Conservation (phyloP, 768 basidiomycete genomes). For the Collybia mongolica region DNA sequence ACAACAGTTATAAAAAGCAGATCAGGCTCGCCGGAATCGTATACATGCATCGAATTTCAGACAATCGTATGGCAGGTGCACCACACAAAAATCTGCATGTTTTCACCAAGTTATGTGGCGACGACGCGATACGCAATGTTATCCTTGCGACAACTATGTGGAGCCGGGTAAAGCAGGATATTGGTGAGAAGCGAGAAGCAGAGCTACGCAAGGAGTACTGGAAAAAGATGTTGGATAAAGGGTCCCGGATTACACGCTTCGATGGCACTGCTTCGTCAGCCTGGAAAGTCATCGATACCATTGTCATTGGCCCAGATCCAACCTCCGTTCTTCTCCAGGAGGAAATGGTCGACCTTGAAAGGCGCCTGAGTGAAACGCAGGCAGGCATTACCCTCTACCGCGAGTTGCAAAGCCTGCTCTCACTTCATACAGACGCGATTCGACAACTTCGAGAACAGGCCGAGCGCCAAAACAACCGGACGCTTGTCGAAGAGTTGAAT, state of each 20-base stretch:
- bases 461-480: neutral
- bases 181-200: conserved; percentile 6
- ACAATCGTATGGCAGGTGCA: conserved; percentile 35
- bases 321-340: conserved; percentile 11
- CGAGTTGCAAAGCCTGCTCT: neutral
- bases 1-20: neutral
- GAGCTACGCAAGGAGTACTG: conserved; percentile 3
- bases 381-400: conserved; percentile 10
- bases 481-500: neutral
- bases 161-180: conserved; percentile 23
- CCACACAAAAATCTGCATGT: conserved; percentile 40
- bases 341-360: conserved; percentile 15
- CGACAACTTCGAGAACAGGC: neutral
- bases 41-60: conserved; percentile 20
- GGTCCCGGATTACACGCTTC: conserved; percentile 1
- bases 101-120: conserved; percentile 44
- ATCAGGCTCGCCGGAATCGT: conserved; percentile 18
- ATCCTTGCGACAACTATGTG: conserved; percentile 46
- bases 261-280: conserved; percentile 2
- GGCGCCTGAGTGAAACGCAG: conserved; percentile 12
- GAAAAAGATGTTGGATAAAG: conserved; percentile 5
- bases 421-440: conserved; percentile 1
- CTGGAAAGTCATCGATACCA: conserved; percentile 4
- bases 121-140: conserved; percentile 36
- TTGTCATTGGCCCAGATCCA: conserved; percentile 1